Evolutionary conservation across 768 basidiomycete genomes (phyloP).

Genomic region (Lactarius trivialis): DNA sequence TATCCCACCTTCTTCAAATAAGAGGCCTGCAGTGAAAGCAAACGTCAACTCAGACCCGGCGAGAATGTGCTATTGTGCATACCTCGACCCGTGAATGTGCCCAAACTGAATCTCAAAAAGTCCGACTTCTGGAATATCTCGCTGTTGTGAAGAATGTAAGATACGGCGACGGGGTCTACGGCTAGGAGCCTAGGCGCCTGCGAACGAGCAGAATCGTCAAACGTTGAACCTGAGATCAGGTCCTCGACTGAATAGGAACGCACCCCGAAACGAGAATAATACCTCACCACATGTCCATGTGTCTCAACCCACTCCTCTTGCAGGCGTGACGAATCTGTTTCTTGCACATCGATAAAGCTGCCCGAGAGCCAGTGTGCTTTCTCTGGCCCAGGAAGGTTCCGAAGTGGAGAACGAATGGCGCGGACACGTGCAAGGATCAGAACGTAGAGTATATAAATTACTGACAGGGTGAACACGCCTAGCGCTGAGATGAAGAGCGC

Average conservation of each 20-base stretch:
- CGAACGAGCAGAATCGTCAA: neutral
- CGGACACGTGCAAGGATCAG: neutral
- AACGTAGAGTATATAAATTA: neutral
- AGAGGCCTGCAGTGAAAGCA: neutral
- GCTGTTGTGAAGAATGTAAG: slow-evolving; percentile 30
- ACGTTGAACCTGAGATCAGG: neutral
- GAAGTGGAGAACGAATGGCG: slow-evolving; percentile 4
- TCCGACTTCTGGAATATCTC: slow-evolving; percentile 32
- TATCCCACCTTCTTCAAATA: slow-evolving; percentile 19
- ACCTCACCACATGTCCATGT: slow-evolving; percentile 17
- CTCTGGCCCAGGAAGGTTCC: slow-evolving; percentile 7
- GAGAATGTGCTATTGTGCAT: neutral
- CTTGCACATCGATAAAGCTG: slow-evolving; percentile 2
- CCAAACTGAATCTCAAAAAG: slow-evolving; percentile 11
- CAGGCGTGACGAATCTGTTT: slow-evolving; percentile 6
- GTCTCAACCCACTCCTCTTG: slow-evolving; percentile 18
- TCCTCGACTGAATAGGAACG: neutral
- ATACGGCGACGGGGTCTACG: slow-evolving; percentile 32
- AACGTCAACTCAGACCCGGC: neutral
- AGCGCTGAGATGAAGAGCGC: neutral
- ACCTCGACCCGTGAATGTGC: slow-evolving; percentile 19
- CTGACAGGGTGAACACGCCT: neutral
- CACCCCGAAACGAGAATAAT: slow-evolving; percentile 1
- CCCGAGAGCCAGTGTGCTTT: slow-evolving; percentile 7
- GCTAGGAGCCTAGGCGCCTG: slow-evolving; percentile 28